Evolutionary conservation across 2,329 filamentous ascomycete genomes (phyloP).

Genomic region (Cladosporium sp.): DNA sequence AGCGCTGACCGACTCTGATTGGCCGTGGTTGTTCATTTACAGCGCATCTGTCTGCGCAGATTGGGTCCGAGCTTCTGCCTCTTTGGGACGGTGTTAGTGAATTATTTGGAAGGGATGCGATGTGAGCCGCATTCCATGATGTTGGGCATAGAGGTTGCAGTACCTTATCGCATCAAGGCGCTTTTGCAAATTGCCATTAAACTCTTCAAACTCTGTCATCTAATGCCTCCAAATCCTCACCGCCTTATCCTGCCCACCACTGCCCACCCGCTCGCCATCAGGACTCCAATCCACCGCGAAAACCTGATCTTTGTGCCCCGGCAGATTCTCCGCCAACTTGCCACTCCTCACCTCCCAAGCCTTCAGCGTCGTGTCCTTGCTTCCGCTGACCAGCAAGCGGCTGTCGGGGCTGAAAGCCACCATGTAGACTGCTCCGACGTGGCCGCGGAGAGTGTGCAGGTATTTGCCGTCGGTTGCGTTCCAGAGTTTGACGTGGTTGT

Average conservation of each 20-base stretch:
- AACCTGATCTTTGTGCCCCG: constrained; percentile 88
- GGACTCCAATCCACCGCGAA: constrained; percentile 95
- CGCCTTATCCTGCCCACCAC: constrained; percentile 86
- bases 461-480: constrained; percentile 72
- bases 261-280: constrained; percentile 82
- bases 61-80: too few relatives aligned
- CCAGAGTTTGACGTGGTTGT: constrained; percentile 95
- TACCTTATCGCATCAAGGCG: too few relatives aligned
- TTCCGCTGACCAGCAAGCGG: constrained; percentile 78
- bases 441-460: constrained; percentile 80
- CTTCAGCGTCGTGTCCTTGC: constrained; percentile 90
- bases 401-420: constrained; percentile 91
- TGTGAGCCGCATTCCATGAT: too few relatives aligned
- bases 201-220: too few relatives aligned
- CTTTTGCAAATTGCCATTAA: too few relatives aligned
- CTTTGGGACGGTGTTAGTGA: too few relatives aligned
- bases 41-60: too few relatives aligned
- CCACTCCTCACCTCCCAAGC: constrained; percentile 88
- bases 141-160: too few relatives aligned
- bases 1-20: too few relatives aligned
- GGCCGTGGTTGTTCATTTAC: too few relatives aligned
- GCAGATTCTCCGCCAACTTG: constrained; percentile 77
- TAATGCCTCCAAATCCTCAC: constrained; percentile 63
- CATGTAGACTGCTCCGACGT: constrained; percentile 89
- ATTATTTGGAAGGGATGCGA: too few relatives aligned